phyloP scores from a whole-genome alignment of 352 stramenopile species.

The Pythium phragmiticola region DNA sequence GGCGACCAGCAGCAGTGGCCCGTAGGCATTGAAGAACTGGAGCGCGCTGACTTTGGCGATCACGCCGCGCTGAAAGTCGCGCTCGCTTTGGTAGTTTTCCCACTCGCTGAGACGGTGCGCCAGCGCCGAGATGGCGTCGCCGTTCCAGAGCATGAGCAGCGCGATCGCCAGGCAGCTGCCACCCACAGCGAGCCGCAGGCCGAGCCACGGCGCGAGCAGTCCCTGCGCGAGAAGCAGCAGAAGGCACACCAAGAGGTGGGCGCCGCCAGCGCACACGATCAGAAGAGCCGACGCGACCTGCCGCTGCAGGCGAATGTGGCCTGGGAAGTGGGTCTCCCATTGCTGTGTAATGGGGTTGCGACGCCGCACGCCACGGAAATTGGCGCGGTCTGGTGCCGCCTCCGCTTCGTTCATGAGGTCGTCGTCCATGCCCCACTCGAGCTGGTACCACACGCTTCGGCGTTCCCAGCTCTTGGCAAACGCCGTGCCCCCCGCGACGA shows the following conservation, averaged over 20 bases:
- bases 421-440: constrained; percentile 51
- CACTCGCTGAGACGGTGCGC: constrained; percentile 29
- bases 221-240: constrained; percentile 20
- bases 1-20: constrained; percentile 24
- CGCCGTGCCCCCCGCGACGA: constrained; percentile 46
- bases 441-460: constrained; percentile 52
- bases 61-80: constrained; percentile 27
- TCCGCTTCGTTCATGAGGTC: constrained; percentile 1
- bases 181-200: constrained; percentile 8
- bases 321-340: constrained; percentile 28
- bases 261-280: background rate
- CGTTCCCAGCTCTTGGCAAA: constrained; percentile 65
- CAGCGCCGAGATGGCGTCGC: constrained; percentile 23
- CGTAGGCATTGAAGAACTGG: constrained; percentile 27
- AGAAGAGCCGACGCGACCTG: constrained; percentile 17
- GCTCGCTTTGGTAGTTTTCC: constrained; percentile 34
- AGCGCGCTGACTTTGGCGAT: constrained; percentile 33
- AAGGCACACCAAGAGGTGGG: constrained; percentile 13
- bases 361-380: constrained; percentile 29
- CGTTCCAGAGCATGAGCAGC: constrained; percentile 24
- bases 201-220: constrained; percentile 7
- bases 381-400: constrained; percentile 22
- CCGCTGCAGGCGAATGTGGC: constrained; percentile 12
- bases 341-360: constrained; percentile 33
- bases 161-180: constrained; percentile 11